Conservation (phyloP, 2,329 filamentous ascomycete genomes). For the Penicillium polonicum region DNA sequence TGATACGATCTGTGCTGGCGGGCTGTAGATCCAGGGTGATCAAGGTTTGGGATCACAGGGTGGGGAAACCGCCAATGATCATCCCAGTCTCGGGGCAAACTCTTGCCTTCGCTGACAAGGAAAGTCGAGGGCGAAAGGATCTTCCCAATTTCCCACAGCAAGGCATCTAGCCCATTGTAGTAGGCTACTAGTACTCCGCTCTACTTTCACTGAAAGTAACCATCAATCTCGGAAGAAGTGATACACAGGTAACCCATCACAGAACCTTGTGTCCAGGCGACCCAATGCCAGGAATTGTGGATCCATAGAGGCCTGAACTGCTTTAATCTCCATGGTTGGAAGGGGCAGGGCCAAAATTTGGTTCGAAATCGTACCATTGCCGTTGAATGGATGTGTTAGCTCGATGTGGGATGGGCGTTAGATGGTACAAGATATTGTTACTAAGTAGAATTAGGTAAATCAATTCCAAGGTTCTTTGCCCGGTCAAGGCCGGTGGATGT, state of each 20-base stretch:
- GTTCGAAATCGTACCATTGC: neutral
- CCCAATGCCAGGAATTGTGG: constrained; percentile 4
- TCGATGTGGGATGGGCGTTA: neutral
- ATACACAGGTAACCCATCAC: constrained; percentile 18
- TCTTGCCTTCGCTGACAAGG: neutral
- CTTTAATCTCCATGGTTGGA: neutral
- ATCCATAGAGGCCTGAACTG: constrained; percentile 3
- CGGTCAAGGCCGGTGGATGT: constrained; percentile 6
- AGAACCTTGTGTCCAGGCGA: constrained; percentile 20
- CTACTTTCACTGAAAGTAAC: constrained; percentile 15
- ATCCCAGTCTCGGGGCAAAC: neutral
- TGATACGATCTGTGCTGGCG: constrained; percentile 12
- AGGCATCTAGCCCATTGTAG: constrained; percentile 5
- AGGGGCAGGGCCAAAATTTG: neutral
- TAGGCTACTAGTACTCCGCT: constrained; percentile 12
- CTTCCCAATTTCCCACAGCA: neutral
- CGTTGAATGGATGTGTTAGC: neutral
- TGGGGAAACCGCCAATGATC: constrained; percentile 9
- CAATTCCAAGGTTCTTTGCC: neutral
- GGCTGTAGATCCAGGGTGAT: constrained; percentile 14
- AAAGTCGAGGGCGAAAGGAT: neutral
- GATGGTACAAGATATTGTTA: neutral
- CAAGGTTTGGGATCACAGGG: constrained; percentile 15
- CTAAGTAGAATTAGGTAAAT: neutral
- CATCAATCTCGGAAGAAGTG: constrained; percentile 22